A percentile compares a stretch with the other conserved stretches of the same genome.
phyloP scores from a whole-genome alignment of 345 rosid genomes.

The Eucalyptus caleyi region DNA sequence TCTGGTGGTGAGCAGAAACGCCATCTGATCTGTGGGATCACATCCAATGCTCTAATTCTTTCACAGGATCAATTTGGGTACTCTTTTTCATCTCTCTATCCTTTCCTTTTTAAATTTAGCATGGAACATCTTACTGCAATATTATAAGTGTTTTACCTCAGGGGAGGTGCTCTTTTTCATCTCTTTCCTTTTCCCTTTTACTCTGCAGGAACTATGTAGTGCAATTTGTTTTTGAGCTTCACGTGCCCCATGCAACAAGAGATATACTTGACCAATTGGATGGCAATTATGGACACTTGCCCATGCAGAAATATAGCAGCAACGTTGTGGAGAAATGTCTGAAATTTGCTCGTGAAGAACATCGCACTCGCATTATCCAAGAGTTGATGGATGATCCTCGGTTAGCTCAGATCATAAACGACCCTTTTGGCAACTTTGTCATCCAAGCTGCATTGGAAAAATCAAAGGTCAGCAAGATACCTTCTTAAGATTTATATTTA shows the following conservation, averaged over 20 bases:
- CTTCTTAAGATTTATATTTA: background rate
- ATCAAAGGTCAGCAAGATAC: constrained; percentile 30
- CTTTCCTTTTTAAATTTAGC: background rate
- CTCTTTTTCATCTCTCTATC: too few relatives aligned
- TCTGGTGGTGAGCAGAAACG: too few relatives aligned
- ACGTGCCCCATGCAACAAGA: constrained; percentile 32
- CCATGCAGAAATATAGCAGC: constrained; percentile 87
- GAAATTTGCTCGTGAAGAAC: constrained; percentile 40
- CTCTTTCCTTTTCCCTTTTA: background rate
- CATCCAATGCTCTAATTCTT: too few relatives aligned
- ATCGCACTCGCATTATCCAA: constrained; percentile 18
- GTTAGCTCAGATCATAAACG: constrained; percentile 63
- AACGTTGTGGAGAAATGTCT: constrained; percentile 86
- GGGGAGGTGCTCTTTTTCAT: background rate
- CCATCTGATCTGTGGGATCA: too few relatives aligned
- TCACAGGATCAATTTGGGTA: too few relatives aligned
- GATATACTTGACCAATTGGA: constrained; percentile 49
- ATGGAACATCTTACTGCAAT: background rate
- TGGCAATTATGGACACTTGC: constrained; percentile 62
- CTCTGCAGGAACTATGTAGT: constrained; percentile 6
- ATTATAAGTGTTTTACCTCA: background rate
- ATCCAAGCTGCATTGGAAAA: constrained; percentile 63
- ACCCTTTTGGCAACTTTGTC: constrained; percentile 79
- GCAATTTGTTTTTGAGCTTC: background rate
- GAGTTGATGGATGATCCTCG: constrained; percentile 46